phyloP scores from a whole-genome alignment of 257 asterid genomes.

The Agastache rugosa region DNA sequence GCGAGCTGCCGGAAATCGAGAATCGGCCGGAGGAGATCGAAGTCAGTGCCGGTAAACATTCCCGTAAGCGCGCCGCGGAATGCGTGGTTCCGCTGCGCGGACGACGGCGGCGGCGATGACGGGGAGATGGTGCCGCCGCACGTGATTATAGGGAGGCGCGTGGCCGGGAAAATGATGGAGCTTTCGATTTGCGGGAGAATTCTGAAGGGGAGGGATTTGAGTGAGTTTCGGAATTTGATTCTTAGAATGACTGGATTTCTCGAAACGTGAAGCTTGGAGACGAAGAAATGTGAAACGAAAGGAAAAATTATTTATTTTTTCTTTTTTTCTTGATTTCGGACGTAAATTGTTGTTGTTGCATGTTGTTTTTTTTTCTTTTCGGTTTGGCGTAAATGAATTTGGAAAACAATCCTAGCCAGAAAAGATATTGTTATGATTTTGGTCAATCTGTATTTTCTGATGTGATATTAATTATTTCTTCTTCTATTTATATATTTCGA shows the following conservation, averaged over 20 bases:
- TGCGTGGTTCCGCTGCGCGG: constrained; percentile 40
- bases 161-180: constrained; percentile 63
- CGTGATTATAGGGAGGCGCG: constrained; percentile 63
- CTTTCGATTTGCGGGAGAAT: constrained; percentile 76
- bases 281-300: neutral
- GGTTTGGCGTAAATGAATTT: neutral
- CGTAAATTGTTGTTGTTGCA: neutral
- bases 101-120: constrained; percentile 38
- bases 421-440: neutral
- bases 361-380: neutral
- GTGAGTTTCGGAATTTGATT: constrained; percentile 65
- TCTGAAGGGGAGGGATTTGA: constrained; percentile 77
- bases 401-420: neutral
- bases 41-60: constrained; percentile 52
- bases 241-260: constrained; percentile 85
- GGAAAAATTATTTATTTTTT: neutral
- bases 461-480: neutral
- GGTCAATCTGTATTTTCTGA: neutral
- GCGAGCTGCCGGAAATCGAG: constrained; percentile 10
- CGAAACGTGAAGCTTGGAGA: constrained; percentile 49
- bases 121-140: constrained; percentile 86
- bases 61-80: constrained; percentile 41
- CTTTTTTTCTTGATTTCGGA: neutral
- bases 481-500: neutral
- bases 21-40: neutral